phyloP scores from a whole-genome alignment of 768 basidiomycete species.

The Agrocybe praecox region DNA sequence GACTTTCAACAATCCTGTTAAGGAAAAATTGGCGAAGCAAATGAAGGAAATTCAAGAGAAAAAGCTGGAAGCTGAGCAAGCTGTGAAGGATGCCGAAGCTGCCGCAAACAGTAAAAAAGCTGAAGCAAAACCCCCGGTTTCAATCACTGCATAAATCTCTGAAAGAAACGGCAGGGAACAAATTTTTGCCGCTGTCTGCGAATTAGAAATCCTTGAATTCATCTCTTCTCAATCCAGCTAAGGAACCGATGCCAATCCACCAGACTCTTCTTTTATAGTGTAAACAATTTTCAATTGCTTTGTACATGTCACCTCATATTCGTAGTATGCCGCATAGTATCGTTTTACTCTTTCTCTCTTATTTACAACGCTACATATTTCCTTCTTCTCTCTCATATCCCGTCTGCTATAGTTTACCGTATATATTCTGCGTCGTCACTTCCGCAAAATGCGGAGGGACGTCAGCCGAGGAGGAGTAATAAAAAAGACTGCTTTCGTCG shows the following conservation, averaged over 20 bases:
- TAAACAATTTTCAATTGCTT: not conserved
- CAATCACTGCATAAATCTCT: constrained; percentile 39
- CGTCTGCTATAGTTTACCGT: constrained; percentile 12
- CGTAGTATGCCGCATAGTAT: constrained; percentile 3
- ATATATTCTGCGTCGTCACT: constrained; percentile 5
- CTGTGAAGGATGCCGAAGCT: constrained; percentile 65
- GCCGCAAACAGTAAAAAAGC: constrained; percentile 59
- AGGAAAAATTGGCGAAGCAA: constrained; percentile 40
- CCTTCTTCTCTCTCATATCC: constrained; percentile 7
- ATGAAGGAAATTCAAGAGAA: constrained; percentile 69
- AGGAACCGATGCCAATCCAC: not conserved
- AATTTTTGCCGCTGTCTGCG: not conserved
- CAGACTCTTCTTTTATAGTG: not conserved
- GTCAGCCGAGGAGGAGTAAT: constrained; percentile 20
- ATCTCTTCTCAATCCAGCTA: not conserved
- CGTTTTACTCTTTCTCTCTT: constrained; percentile 12
- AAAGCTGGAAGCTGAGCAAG: constrained; percentile 63
- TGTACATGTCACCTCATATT: constrained; percentile 8
- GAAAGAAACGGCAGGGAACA: not conserved
- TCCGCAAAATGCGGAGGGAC: constrained; percentile 13
- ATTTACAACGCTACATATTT: constrained; percentile 22
- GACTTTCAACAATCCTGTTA: constrained; percentile 67
- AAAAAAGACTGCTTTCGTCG: constrained; percentile 12
- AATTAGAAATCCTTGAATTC: not conserved
- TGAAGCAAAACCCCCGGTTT: constrained; percentile 49